Evolutionary conservation across 768 basidiomycete genomes (phyloP).

Genomic region (Tylopilus balloui): DNA sequence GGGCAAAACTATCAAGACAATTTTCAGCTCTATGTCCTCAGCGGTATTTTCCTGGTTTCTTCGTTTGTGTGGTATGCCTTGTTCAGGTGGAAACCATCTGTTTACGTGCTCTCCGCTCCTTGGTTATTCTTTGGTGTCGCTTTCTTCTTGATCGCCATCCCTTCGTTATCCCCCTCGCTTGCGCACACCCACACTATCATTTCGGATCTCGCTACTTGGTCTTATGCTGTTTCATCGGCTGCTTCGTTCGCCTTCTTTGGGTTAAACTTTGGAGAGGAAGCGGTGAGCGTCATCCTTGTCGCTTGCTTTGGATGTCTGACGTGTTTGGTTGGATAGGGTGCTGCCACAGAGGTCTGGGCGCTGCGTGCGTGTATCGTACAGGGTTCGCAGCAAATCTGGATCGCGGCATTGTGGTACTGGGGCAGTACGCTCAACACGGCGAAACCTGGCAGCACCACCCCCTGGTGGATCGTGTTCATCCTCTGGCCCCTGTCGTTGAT

Average conservation of each 20-base stretch:
- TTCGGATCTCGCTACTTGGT: conserved; percentile 81
- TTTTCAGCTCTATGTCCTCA: conserved; percentile 85
- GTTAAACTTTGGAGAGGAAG: conserved; percentile 96
- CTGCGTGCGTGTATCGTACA: conserved; percentile 89
- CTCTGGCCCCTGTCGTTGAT: conserved; percentile 79
- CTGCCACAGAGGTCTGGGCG: conserved; percentile 93
- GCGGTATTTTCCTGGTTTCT: conserved; percentile 79
- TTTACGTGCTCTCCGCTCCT: conserved; percentile 80
- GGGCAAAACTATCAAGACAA: conserved; percentile 81
- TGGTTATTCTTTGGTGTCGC: conserved; percentile 91
- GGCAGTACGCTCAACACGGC: conserved; percentile 70
- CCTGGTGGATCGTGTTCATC: conserved; percentile 82
- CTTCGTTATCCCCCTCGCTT: conserved; percentile 63
- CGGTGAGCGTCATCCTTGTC: conserved; percentile 43
- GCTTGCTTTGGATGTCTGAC: conserved; percentile 5
- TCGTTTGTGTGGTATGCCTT: conserved; percentile 87
- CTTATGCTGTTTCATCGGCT: conserved; percentile 87
- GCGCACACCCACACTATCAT: conserved; percentile 60
- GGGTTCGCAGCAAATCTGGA: conserved; percentile 94
- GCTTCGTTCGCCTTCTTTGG: conserved; percentile 93
- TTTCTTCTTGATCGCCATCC: conserved; percentile 88
- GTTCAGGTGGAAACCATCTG: conserved; percentile 83
- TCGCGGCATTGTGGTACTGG: conserved; percentile 96
- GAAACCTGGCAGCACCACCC: conserved; percentile 49
- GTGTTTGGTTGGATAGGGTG: conserved; percentile 49